Percentiles rank a stretch among this genome's conserved stretches.
Conservation (phyloP, 208 protist species). For the Leishmania major region DNA sequence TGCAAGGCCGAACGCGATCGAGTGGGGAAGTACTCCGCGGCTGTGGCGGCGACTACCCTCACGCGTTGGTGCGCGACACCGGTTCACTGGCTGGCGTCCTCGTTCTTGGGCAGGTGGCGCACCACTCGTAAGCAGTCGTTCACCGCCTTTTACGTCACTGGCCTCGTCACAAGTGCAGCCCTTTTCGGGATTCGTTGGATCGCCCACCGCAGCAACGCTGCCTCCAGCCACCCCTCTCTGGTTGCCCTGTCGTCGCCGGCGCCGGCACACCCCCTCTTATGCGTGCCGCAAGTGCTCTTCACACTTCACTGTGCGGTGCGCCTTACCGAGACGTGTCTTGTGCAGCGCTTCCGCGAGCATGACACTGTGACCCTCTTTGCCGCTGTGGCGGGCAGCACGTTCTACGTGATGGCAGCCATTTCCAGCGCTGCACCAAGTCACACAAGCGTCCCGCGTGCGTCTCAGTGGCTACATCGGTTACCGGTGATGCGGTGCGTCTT, state of each 20-base stretch:
- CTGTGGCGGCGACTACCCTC: background rate
- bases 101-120: conserved; percentile 25
- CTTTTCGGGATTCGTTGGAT: conserved; percentile 16
- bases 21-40: background rate
- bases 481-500: conserved; percentile 8
- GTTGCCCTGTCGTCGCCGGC: background rate
- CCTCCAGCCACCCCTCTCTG: background rate
- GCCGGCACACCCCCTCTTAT: background rate
- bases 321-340: conserved; percentile 56
- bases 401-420: conserved; percentile 72
- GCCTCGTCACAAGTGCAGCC: conserved; percentile 28
- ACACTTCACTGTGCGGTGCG: conserved; percentile 65
- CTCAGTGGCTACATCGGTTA: conserved; percentile 3
- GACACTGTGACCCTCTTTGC: conserved; percentile 80
- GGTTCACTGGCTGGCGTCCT: conserved; percentile 16
- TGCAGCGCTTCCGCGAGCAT: conserved; percentile 48
- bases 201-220: background rate
- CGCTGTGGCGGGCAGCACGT: conserved; percentile 62
- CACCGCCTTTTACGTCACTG: conserved; percentile 56
- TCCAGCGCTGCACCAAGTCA: conserved; percentile 32
- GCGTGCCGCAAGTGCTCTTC: conserved; percentile 51
- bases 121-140: conserved; percentile 48
- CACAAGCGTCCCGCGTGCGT: background rate
- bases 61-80: background rate
- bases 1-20: background rate